Base-by-base conservation (phyloP, 2,329 filamentous ascomycete species). In the Microcyclosporella mali region DNA sequence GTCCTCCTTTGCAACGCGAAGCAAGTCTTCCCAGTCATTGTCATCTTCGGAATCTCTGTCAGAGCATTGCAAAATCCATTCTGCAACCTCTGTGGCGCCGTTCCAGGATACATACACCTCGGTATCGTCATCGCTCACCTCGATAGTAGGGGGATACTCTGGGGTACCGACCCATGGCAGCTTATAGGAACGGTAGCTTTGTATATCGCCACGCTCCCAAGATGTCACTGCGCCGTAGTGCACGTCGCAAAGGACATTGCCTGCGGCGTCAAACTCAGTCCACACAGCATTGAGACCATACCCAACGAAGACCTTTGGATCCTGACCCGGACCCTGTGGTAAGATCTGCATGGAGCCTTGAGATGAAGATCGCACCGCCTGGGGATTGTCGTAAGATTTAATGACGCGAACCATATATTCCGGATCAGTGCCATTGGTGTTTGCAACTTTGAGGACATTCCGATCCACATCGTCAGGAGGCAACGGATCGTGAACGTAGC, bases 131-230 rank as follows among this genome's bases (percentile, higher is more conserved):
- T 58, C 45, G 2, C 57, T 32, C 62, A 61, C 3, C 56, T 64
- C 54, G 11, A 56, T 50, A 4, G 30, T 27, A 45, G 60, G 9
- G 66, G 70, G 11, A 52, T 55, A 30, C 10, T 49, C 40, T 3
- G 60, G 66, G 49, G 25, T 40, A 45, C 7, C 74, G 2, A 63
- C 63, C 73, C 76, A 81, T 29, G 66, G 56, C 37, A 67, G 68
- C 54, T 74, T 75, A 56, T 71, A 74, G 1, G 68, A 68, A 21
- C 76, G 71, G 52, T 81, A 81, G 49, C 70, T 75, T 43, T 63
- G 55, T 12, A 60, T 54, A 29, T 71, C 65, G 1, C 71, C 66
- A 60, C 56, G 51, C 60, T 57, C 52, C 49, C 49, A 58, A 3
- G 45, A 49, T 11, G 49, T 54, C 9, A 49, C 36, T 4, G 56